phyloP scores from a whole-genome alignment of 2,329 filamentous ascomycete genomes.

The Thielaviopsis musarum region DNA sequence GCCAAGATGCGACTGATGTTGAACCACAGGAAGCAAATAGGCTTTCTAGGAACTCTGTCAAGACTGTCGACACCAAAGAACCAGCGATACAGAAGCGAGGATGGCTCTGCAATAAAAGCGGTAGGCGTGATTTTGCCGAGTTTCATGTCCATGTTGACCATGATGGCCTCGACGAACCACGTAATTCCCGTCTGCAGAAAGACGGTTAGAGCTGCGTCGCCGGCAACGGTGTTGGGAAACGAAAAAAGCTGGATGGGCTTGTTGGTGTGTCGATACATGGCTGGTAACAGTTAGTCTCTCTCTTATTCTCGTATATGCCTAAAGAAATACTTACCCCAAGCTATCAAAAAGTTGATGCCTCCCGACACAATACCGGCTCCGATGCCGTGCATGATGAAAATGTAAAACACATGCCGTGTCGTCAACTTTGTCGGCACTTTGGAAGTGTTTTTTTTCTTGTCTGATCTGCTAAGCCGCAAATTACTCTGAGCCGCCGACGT shows the following conservation, averaged over 20 bases:
- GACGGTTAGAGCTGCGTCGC: constrained; percentile 33
- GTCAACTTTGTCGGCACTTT: constrained; percentile 17
- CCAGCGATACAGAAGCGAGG: constrained; percentile 25
- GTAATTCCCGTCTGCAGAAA: constrained; percentile 33
- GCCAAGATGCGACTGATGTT: constrained; percentile 25
- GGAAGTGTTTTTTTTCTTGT: no score
- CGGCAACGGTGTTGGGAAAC: constrained; percentile 33
- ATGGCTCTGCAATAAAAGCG: constrained; percentile 21
- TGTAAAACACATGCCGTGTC: constrained; percentile 29
- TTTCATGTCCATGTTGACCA: constrained; percentile 31
- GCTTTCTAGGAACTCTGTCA: constrained; percentile 12
- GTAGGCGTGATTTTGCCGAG: constrained; percentile 29
- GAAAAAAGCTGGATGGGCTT: constrained; percentile 30
- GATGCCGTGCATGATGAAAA: constrained; percentile 30
- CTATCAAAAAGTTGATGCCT: constrained; percentile 34
- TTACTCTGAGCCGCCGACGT: no score
- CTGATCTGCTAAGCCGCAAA: no score
- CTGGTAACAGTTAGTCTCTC: constrained; percentile 17
- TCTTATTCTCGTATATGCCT: neutral
- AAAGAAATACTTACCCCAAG: constrained; percentile 25
- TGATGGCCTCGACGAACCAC: constrained; percentile 30
- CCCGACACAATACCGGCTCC: constrained; percentile 30
- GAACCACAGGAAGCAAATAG: constrained; percentile 24
- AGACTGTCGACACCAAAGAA: constrained; percentile 24
- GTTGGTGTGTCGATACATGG: constrained; percentile 26